These are phyloP conservation scores for Neocatenulostroma microsporum DNA, from an alignment of 2,329 filamentous ascomycete species.

Conservation along the genomic window DNA sequence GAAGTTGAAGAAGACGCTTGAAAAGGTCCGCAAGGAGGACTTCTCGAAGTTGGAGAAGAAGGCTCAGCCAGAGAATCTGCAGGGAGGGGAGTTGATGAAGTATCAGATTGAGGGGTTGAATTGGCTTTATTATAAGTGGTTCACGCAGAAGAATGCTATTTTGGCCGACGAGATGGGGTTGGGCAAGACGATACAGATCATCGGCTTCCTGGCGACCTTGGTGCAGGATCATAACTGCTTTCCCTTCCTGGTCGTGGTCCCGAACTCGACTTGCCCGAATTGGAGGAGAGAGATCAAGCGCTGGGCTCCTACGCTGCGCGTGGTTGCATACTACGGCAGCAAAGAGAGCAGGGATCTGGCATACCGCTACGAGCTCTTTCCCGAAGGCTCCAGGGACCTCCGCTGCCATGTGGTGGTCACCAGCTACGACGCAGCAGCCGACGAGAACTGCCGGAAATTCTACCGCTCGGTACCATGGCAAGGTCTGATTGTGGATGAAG, in stretches of 20 bases:
- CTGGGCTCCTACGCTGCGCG: slow-evolving; percentile 77
- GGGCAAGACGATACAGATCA: slow-evolving; percentile 92
- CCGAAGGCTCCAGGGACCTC: slow-evolving; percentile 55
- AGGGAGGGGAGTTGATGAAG: slow-evolving; percentile 76
- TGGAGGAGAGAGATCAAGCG: slow-evolving; percentile 94
- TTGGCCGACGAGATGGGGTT: slow-evolving; percentile 97
- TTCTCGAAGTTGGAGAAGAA: slow-evolving; percentile 55
- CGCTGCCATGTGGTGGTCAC: slow-evolving; percentile 88
- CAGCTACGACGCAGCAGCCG: slow-evolving; percentile 82
- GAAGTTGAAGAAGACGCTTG: slow-evolving; percentile 59
- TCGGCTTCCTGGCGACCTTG: slow-evolving; percentile 69
- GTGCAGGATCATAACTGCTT: slow-evolving; percentile 59
- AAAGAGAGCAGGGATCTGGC: slow-evolving; percentile 66
- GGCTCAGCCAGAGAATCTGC: slow-evolving; percentile 64
- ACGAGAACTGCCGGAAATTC: slow-evolving; percentile 60
- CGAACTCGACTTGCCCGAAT: slow-evolving; percentile 92
- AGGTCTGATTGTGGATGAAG: slow-evolving; percentile 86
- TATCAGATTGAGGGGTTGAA: slow-evolving; percentile 92
- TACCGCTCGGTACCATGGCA: slow-evolving; percentile 73
- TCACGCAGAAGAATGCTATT: slow-evolving; percentile 73
- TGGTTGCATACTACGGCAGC: slow-evolving; percentile 88
- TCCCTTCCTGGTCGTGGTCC: slow-evolving; percentile 88
- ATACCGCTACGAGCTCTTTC: slow-evolving; percentile 77
- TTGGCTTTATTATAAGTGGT: slow-evolving; percentile 90
- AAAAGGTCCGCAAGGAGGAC: slow-evolving; percentile 62